phyloP scores from a whole-genome alignment of 1,284 basidiomycete species.

The Athelia psychrophila region DNA sequence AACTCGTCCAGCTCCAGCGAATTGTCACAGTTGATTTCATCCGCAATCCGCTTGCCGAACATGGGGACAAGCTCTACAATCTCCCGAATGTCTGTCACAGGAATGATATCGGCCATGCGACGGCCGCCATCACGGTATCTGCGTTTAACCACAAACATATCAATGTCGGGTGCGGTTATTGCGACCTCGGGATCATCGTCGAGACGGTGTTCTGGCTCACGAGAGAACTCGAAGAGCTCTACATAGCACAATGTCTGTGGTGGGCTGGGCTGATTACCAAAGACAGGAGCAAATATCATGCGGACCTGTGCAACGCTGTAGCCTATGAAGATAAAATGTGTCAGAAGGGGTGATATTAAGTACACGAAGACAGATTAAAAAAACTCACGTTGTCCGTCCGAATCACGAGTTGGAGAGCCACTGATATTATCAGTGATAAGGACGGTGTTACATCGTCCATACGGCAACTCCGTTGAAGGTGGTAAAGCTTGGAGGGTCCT shows the following conservation, averaged over 20 bases:
- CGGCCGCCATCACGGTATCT: too few species aligned
- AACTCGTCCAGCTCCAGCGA: slow-evolving; percentile 5
- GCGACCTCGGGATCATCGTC: neutral
- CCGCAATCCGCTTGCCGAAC: neutral
- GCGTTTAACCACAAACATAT: neutral
- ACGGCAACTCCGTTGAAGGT: neutral
- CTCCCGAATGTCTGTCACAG: neutral
- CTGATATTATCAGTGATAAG: neutral
- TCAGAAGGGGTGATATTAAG: too few species aligned
- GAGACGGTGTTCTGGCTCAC: neutral
- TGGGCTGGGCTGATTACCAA: neutral
- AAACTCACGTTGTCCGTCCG: too few species aligned
- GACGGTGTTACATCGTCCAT: slow-evolving; percentile 1
- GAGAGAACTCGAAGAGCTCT: neutral
- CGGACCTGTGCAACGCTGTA: neutral
- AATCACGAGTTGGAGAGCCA: too few species aligned
- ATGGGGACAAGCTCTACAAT: slow-evolving; percentile 7
- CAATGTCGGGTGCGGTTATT: neutral
- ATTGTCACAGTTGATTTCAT: neutral
- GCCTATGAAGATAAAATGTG: neutral
- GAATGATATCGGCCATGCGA: neutral
- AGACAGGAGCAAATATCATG: neutral
- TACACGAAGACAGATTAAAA: too few species aligned
- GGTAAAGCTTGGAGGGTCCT: slow-evolving; percentile 1
- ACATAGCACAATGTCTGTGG: neutral